Conservation (phyloP, 1,284 basidiomycete species). For the Malassezia yamatoensis region DNA sequence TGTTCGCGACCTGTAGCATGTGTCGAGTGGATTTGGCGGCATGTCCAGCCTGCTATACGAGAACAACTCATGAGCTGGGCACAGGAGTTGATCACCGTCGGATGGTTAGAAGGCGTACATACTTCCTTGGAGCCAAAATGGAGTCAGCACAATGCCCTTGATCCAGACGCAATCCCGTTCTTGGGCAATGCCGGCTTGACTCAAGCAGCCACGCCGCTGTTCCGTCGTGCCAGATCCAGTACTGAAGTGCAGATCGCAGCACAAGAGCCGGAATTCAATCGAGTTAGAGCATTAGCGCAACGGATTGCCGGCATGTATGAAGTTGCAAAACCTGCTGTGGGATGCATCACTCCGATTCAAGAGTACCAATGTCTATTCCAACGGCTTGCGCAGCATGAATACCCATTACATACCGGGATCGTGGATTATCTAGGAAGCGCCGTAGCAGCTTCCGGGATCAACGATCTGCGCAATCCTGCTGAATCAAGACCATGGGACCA, state of each 20-base stretch:
- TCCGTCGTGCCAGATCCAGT: background rate
- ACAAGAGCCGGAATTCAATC: constrained; percentile 14
- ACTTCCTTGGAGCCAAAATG: constrained; percentile 20
- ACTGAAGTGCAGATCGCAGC: constrained; percentile 2
- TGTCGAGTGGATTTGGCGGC: constrained; percentile 39
- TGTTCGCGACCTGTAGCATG: constrained; percentile 42
- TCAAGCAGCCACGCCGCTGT: constrained; percentile 1
- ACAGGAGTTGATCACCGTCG: constrained; percentile 28
- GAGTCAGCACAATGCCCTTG: background rate
- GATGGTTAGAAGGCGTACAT: constrained; percentile 35
- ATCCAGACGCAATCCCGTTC: constrained; percentile 21
- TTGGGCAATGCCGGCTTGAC: constrained; percentile 24
- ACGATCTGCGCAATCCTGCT: background rate
- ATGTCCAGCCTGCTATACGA: constrained; percentile 29
- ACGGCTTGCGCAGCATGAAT: constrained; percentile 16
- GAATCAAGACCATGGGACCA: background rate
- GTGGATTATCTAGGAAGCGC: constrained; percentile 17
- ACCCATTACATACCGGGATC: constrained; percentile 12
- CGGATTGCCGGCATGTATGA: constrained; percentile 1
- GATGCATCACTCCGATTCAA: background rate
- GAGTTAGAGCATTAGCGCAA: constrained; percentile 11
- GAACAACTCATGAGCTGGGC: constrained; percentile 33
- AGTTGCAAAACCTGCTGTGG: background rate
- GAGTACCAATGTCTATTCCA: constrained; percentile 18
- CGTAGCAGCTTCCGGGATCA: background rate